Conservation (phyloP, 2,329 filamentous ascomycete species). For the Trichophaea hybrida region DNA sequence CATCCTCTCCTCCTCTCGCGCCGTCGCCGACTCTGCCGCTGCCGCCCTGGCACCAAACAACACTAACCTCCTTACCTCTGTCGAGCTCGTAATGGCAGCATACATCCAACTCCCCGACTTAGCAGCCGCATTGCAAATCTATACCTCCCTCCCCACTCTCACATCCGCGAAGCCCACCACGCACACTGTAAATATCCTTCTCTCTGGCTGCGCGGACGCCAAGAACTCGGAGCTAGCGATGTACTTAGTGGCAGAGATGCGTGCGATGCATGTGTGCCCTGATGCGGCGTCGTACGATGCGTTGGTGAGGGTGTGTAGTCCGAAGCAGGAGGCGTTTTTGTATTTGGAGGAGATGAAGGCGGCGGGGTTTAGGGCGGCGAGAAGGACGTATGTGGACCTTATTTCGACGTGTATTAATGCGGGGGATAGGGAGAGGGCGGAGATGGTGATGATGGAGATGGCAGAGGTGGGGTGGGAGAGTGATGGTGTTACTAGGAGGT, state of each 20-base stretch:
- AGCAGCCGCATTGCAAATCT: constrained; percentile 42
- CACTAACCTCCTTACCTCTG: constrained; percentile 30
- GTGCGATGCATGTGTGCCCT: constrained; percentile 40
- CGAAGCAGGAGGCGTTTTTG: constrained; percentile 37
- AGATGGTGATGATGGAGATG: neutral
- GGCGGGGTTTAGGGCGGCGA: constrained; percentile 12
- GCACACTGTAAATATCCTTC: constrained; percentile 48
- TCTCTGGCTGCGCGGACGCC: constrained; percentile 36
- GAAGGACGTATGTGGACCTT: constrained; percentile 5
- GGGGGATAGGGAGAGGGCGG: neutral
- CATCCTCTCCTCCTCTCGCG: constrained; percentile 1
- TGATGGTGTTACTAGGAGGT: neutral
- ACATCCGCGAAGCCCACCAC: constrained; percentile 32
- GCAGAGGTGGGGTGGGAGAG: neutral
- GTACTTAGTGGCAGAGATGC: constrained; percentile 49
- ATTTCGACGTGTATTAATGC: constrained; percentile 15
- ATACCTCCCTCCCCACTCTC: constrained; percentile 40
- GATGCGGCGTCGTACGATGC: constrained; percentile 48
- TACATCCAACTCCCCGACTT: constrained; percentile 35
- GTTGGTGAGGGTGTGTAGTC: constrained; percentile 43
- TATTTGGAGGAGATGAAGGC: constrained; percentile 40
- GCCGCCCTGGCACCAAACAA: constrained; percentile 3
- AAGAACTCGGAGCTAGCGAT: constrained; percentile 42
- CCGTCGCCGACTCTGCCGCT: neutral
- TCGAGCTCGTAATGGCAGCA: constrained; percentile 39